Evolutionary conservation across 1,139 yeast genomes (phyloP), one percentile per base, ranked within the genome.

Genomic region (Geotrichum reessii): DNA sequence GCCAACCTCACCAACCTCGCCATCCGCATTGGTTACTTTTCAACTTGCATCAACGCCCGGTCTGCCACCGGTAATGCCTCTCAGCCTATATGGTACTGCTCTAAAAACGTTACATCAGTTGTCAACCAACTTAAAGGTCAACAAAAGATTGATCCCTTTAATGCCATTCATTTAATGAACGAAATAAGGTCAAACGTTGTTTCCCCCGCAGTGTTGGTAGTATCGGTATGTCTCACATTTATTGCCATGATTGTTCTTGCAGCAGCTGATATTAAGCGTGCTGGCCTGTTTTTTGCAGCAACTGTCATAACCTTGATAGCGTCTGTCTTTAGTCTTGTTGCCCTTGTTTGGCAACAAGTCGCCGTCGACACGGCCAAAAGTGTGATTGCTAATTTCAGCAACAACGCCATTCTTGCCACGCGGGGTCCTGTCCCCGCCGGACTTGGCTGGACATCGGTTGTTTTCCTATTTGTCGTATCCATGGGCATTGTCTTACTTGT

Each of bases 261-360:
- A 5, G 49, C 51, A 7, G 60, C 60, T 4, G 37, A 19, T 12
- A 28, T 57, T n/a, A 25, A 54, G 24, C 33, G 40, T 11, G 51
- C 56, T 5, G 33, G 40, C 24, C 50, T 57, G 6, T 59, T 44
- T 31, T 59, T 57, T 46, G 24, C 63, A 42, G 65, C 67, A 3
- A 61, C 69, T 0, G 55, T 55, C 9, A 49, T 60, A 25, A 59
- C 65, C 31, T 50, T 64, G 2, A 42, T 60, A 12, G 62, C 67
- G 8, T 64, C 62, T 31, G 9, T 64, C 25, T 56, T 67, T 31
- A 50, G 61, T 21, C 59, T 67, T 25, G 55, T 68, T 8, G 66
- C 64, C 28, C 63, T 68, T 66, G 63, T 65, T 14, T 68, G 70
- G 68, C 71, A 68, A 53, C 71, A 68, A 56, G 62, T 65, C 17